Conservation (phyloP, 371 early-diverging fungal genomes). For the Mycotypha africana region DNA sequence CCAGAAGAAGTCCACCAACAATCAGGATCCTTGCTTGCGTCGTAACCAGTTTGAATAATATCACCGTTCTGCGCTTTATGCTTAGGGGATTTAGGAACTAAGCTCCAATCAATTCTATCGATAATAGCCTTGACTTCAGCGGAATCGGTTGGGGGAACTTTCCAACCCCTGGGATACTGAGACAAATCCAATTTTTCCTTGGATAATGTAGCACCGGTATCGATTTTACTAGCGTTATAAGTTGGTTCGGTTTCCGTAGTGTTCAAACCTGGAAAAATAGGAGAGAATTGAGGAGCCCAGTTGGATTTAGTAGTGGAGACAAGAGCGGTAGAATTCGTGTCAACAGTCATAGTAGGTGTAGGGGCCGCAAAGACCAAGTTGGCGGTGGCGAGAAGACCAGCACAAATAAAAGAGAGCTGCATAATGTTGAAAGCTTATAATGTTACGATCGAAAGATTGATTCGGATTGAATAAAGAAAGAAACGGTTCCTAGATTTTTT, state of each 20-base stretch:
- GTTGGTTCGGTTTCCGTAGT: slow-evolving; percentile 9
- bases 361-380: no score
- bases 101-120: slow-evolving; percentile 33
- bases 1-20: slow-evolving; percentile 38
- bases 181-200: slow-evolving; percentile 1
- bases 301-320: not conserved
- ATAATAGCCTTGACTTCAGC: slow-evolving; percentile 32
- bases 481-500: no score
- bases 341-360: no score
- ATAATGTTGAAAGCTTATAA: no score
- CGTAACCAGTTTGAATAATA: not conserved
- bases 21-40: slow-evolving; percentile 10
- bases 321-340: no score
- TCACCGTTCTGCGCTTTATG: not conserved
- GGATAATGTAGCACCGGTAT: slow-evolving; percentile 4
- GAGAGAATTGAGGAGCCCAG: slow-evolving; percentile 15
- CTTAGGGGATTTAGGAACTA: slow-evolving; percentile 23
- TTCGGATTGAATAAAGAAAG: no score
- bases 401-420: no score
- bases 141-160: slow-evolving; percentile 18
- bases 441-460: no score
- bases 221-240: slow-evolving; percentile 8
- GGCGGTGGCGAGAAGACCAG: no score
- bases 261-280: slow-evolving; percentile 6
- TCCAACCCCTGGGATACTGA: slow-evolving; percentile 39